These are phyloP conservation scores for Sicyos baderoa DNA, from an alignment of 306 rosid species.

Conservation along the genomic window DNA sequence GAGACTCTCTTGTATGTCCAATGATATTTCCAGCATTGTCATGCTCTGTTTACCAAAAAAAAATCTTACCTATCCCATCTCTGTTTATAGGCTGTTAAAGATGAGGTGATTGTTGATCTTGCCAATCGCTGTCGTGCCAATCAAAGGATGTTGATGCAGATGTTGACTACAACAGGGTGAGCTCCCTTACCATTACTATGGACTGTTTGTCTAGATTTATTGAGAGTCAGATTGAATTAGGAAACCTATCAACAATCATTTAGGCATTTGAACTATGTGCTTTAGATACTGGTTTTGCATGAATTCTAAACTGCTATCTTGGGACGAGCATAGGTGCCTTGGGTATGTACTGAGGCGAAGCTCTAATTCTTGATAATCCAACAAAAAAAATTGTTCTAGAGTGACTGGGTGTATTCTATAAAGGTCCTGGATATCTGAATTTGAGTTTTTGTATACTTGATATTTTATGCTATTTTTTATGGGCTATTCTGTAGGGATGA, in stretches of 20 bases:
- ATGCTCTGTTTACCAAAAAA: slow-evolving; percentile 15
- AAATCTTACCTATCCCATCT: slow-evolving; percentile 12
- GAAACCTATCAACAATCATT: too few relatives aligned
- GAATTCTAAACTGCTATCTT: too few relatives aligned
- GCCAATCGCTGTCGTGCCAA: slow-evolving; percentile 73
- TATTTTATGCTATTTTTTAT: slow-evolving; percentile 7
- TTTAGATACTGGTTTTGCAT: too few relatives aligned
- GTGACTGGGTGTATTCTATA: background rate
- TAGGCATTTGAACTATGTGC: too few relatives aligned
- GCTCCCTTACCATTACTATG: slow-evolving; percentile 22
- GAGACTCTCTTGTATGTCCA: slow-evolving; percentile 53
- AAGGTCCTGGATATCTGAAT: background rate
- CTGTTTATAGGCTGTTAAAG: slow-evolving; percentile 63
- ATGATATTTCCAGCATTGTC: slow-evolving; percentile 18
- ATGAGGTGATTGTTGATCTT: slow-evolving; percentile 83
- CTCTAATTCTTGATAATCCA: too few relatives aligned
- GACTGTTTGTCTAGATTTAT: background rate
- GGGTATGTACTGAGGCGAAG: too few relatives aligned
- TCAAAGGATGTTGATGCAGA: slow-evolving; percentile 91
- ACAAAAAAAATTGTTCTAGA: background rate
- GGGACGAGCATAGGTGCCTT: too few relatives aligned
- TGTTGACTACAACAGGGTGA: slow-evolving; percentile 95
- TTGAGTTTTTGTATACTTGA: background rate
- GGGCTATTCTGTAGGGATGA: slow-evolving; percentile 60
- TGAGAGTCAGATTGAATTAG: background rate